These are phyloP conservation scores for Cercospora sp. DNA, from an alignment of 2,329 filamentous ascomycete genomes.

Conservation along the genomic window DNA sequence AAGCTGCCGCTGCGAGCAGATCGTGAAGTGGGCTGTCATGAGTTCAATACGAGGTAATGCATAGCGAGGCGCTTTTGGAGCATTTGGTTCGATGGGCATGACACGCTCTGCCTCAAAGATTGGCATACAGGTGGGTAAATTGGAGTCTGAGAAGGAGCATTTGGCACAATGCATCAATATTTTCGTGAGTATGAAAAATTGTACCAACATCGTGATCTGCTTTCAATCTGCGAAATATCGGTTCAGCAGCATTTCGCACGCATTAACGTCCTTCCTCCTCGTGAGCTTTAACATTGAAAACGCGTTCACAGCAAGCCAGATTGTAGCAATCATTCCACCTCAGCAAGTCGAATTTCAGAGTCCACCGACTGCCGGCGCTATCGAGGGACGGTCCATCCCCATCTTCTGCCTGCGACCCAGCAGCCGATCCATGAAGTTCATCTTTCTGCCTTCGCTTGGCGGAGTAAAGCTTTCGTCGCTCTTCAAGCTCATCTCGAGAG, in stretches of 20 bases:
- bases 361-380: not conserved
- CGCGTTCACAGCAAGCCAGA: not conserved
- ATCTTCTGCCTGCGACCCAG: constrained; percentile 34
- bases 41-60: constrained; percentile 4
- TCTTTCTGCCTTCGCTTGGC: constrained; percentile 31
- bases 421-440: constrained; percentile 39
- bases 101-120: not conserved
- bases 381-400: not conserved
- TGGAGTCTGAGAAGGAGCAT: not conserved
- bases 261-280: not conserved
- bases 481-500: constrained; percentile 28
- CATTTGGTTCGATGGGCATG: not conserved
- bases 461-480: constrained; percentile 10
- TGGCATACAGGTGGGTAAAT: not conserved
- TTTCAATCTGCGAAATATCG: constrained; percentile 1
- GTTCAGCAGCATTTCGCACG: not conserved
- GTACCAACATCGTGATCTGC: constrained; percentile 8
- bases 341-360: not conserved
- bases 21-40: constrained; percentile 6
- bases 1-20: constrained; percentile 12
- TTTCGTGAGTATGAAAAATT: constrained; percentile 13
- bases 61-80: constrained; percentile 28
- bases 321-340: not conserved
- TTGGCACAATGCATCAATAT: constrained; percentile 6
- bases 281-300: not conserved